Evolutionary conservation across 495 filamentous ascomycete genomes (phyloP).

Genomic region (Talaromyces thailandensis): DNA sequence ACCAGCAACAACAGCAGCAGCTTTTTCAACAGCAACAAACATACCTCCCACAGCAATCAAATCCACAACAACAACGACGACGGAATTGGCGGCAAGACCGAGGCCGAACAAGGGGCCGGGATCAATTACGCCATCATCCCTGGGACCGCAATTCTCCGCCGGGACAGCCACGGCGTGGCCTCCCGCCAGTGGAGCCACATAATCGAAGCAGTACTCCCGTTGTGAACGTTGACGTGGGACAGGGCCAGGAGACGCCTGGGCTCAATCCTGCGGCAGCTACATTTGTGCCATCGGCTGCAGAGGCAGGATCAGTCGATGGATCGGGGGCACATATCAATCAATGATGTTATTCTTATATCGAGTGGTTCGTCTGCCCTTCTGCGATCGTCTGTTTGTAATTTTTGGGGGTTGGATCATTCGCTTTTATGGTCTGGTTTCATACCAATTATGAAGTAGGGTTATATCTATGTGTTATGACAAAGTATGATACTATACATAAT

Average conservation of each 20-base stretch:
- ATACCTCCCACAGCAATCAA: not conserved
- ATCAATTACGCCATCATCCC: not conserved
- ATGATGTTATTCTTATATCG: not conserved
- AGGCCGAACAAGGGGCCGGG: not conserved
- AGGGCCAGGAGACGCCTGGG: not conserved
- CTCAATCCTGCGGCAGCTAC: not conserved
- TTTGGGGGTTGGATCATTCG: not conserved
- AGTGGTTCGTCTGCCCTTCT: not conserved
- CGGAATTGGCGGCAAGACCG: not conserved
- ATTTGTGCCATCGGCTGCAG: not conserved
- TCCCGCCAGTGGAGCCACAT: too few species aligned
- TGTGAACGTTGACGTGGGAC: not conserved
- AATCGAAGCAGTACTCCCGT: not conserved
- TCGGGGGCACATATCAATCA: not conserved
- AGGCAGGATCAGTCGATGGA: not conserved
- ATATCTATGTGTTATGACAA: not conserved
- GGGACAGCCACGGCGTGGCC: not conserved
- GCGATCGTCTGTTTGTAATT: not conserved
- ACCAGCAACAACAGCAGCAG: not conserved
- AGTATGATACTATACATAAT: constrained; percentile 8
- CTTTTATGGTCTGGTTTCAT: not conserved
- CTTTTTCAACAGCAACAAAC: not conserved
- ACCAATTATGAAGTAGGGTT: not conserved
- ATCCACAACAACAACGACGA: not conserved
- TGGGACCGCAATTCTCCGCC: not conserved